These are phyloP conservation scores for Aspergillus clavatus DNA, from an alignment of 2,329 filamentous ascomycete species.

Conservation along the genomic window DNA sequence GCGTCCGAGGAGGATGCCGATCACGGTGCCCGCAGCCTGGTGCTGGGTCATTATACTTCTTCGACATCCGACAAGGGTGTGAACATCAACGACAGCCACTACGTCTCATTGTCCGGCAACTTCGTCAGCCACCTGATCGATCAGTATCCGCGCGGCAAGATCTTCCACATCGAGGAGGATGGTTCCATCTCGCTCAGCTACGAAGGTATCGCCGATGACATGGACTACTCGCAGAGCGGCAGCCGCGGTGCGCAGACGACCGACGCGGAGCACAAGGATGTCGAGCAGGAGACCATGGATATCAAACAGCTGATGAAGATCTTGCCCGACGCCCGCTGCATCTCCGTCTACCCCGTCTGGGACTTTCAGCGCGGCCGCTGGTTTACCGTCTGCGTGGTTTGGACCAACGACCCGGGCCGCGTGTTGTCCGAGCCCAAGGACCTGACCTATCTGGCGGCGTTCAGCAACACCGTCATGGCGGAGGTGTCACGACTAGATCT, in stretches of 20 bases:
- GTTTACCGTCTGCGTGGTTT: conserved; percentile 20
- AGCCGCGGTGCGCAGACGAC: conserved; percentile 1
- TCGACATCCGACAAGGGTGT: conserved; percentile 4
- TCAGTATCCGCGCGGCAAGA: conserved; percentile 17
- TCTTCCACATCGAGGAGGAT: conserved; percentile 20
- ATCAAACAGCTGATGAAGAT: conserved; percentile 12
- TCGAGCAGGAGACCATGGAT: conserved; percentile 10
- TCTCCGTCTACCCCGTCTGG: conserved; percentile 26
- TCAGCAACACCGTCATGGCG: conserved; percentile 25
- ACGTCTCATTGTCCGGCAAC: conserved; percentile 11
- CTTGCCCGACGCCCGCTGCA: conserved; percentile 15
- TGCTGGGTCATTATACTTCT: conserved; percentile 17
- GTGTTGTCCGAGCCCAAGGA: conserved; percentile 18
- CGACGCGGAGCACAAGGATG: conserved; percentile 8
- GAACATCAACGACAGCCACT: conserved; percentile 7
- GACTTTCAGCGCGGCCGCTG: conserved; percentile 24
- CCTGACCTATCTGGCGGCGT: conserved; percentile 19
- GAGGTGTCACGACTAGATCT: conserved; percentile 22
- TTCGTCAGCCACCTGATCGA: conserved; percentile 18
- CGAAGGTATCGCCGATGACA: conserved; percentile 15
- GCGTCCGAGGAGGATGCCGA: conserved; percentile 2
- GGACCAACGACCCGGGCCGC: conserved; percentile 17
- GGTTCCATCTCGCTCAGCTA: conserved; percentile 18
- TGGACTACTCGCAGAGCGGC: conserved; percentile 2
- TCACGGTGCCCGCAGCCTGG: conserved; percentile 10